phyloP scores from a whole-genome alignment of 495 filamentous ascomycete species.

The Acidomyces sp. region DNA sequence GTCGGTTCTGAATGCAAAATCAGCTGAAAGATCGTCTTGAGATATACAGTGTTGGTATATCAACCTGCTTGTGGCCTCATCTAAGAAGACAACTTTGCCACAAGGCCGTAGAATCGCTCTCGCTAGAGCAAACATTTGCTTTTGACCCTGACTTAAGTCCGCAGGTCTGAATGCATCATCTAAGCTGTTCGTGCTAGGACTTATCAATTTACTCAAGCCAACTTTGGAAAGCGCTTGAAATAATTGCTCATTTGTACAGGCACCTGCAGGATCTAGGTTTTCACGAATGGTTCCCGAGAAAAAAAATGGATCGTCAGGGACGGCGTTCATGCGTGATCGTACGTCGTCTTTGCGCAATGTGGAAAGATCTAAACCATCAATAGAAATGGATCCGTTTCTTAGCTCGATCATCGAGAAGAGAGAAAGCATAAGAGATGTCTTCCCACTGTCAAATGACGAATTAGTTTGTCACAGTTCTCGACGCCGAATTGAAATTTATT shows the following conservation, averaged over 20 bases:
- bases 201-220: slow-evolving; percentile 42
- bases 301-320: slow-evolving; percentile 33
- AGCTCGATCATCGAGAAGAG: slow-evolving; percentile 7
- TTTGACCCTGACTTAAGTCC: slow-evolving; percentile 35
- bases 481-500: no score
- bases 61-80: slow-evolving; percentile 41
- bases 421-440: slow-evolving; percentile 5
- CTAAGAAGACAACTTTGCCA: slow-evolving; percentile 35
- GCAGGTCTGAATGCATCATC: no score
- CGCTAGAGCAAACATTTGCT: slow-evolving; percentile 37
- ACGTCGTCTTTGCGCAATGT: slow-evolving; percentile 4
- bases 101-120: slow-evolving; percentile 29
- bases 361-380: slow-evolving; percentile 10
- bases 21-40: no score
- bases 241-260: slow-evolving; percentile 46
- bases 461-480: no score
- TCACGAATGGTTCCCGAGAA: slow-evolving; percentile 74
- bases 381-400: neutral
- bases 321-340: slow-evolving; percentile 22
- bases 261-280: slow-evolving; percentile 69
- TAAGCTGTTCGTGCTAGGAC: slow-evolving; percentile 24
- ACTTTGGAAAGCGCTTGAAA: slow-evolving; percentile 64
- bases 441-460: slow-evolving; percentile 8
- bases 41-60: no score
- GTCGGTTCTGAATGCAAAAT: no score